Conservation (phyloP, 179 eudicot genomes). For the Nepenthes alata region DNA sequence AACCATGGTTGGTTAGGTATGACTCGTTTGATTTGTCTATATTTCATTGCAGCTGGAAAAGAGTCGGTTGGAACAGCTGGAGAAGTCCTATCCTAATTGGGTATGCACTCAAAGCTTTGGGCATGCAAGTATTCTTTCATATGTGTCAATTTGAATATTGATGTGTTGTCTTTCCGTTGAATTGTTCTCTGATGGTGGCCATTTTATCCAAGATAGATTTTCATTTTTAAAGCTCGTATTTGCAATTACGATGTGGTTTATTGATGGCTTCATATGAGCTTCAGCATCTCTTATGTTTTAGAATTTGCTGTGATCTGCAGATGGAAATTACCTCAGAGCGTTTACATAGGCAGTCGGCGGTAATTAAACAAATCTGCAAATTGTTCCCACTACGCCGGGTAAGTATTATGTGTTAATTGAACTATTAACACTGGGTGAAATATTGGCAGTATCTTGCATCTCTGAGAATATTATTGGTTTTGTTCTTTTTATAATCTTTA, state of each 20-base stretch:
- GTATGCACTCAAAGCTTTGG: conserved; percentile 84
- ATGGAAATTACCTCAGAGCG: conserved; percentile 95
- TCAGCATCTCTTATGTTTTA: conserved; percentile 10
- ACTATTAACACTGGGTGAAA: not conserved
- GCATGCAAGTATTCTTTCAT: conserved; percentile 40
- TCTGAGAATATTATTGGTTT: too few species aligned
- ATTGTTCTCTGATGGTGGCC: not conserved
- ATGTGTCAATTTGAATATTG: not conserved
- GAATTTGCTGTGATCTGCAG: conserved; percentile 34
- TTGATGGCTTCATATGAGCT: not conserved
- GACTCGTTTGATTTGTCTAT: not conserved
- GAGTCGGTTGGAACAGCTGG: conserved; percentile 69
- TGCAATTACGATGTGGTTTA: too few species aligned
- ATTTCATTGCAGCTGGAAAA: conserved; percentile 58
- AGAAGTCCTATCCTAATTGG: conserved; percentile 83
- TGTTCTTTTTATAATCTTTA: too few species aligned
- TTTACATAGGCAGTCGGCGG: conserved; percentile 77
- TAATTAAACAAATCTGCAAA: conserved; percentile 90
- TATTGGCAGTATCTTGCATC: too few species aligned
- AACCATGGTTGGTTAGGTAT: not conserved
- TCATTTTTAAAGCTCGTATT: not conserved
- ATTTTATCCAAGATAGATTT: not conserved
- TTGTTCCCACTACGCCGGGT: conserved; percentile 91
- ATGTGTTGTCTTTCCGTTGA: not conserved
- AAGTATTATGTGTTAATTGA: conserved; percentile 5